phyloP scores from a whole-genome alignment of 768 basidiomycete species.

The Leccinum longicurvipes region DNA sequence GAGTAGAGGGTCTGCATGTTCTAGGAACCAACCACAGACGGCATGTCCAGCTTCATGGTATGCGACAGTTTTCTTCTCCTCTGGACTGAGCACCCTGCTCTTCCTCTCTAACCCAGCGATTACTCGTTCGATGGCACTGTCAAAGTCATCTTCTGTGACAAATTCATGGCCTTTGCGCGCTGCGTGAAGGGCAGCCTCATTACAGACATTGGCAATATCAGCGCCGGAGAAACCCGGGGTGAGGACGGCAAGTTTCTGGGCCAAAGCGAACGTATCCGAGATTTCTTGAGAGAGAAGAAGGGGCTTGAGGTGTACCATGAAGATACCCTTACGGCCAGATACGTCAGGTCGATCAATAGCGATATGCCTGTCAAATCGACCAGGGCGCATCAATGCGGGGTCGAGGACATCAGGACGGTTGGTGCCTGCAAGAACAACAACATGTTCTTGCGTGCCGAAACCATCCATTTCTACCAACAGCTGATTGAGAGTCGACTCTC shows the following conservation, averaged over 20 bases:
- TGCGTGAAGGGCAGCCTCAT: conserved; percentile 94
- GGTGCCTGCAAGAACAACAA: conserved; percentile 95
- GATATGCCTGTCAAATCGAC: conserved; percentile 96
- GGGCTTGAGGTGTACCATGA: conserved; percentile 85
- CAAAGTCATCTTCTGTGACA: conserved; percentile 85
- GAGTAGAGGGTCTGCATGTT: conserved; percentile 93
- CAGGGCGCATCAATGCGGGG: conserved; percentile 91
- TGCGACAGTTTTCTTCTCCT: conserved; percentile 98
- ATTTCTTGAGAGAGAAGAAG: conserved; percentile 63
- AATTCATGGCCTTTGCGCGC: conserved; percentile 79
- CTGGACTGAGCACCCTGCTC: conserved; percentile 85
- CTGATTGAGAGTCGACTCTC: conserved; percentile 96
- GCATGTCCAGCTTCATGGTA: conserved; percentile 99
- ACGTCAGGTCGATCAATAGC: conserved; percentile 94
- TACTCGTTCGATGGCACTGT: conserved; percentile 96
- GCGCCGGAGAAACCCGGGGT: conserved; percentile 99
- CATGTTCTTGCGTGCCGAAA: conserved; percentile 94
- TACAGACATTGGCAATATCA: conserved; percentile 98
- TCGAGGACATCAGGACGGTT: conserved; percentile 97
- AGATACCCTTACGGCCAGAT: conserved; percentile 90
- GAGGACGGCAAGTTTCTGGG: conserved; percentile 92
- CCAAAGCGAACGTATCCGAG: conserved; percentile 51
- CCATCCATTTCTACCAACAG: conserved; percentile 99
- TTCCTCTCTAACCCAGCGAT: conserved; percentile 97
- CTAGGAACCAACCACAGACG: conserved; percentile 97